A percentile compares a stretch with the other conserved stretches of the same genome.
Conservation (phyloP, 1,139 yeast species). For the Candida pseudoviswanathii region DNA sequence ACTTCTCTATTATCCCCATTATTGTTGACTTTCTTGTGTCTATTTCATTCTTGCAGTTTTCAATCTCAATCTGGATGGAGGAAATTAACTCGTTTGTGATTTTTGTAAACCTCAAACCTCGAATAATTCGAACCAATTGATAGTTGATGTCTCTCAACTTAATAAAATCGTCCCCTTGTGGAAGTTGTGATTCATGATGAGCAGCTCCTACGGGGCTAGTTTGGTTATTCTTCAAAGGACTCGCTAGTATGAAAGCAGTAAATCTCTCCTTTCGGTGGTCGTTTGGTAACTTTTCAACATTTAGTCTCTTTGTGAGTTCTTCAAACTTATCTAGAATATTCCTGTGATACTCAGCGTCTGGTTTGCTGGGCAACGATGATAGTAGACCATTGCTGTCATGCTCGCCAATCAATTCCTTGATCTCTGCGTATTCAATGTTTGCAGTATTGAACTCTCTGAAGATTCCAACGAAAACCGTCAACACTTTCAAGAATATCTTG, state of each 20-base stretch:
- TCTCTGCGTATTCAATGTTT: slow-evolving; percentile 29
- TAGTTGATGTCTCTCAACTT: slow-evolving; percentile 39
- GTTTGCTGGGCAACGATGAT: slow-evolving; percentile 27
- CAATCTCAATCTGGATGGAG: slow-evolving; percentile 28
- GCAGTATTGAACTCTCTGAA: slow-evolving; percentile 35
- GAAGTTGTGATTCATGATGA: not conserved
- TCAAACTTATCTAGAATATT: slow-evolving; percentile 37
- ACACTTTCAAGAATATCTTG: slow-evolving; percentile 35
- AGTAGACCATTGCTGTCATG: slow-evolving; percentile 4
- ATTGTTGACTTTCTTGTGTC: slow-evolving; percentile 27
- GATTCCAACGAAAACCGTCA: slow-evolving; percentile 33
- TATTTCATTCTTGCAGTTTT: slow-evolving; percentile 28
- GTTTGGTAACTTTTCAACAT: slow-evolving; percentile 15
- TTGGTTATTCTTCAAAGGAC: slow-evolving; percentile 34
- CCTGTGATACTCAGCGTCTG: slow-evolving; percentile 35
- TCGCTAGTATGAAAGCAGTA: slow-evolving; percentile 37
- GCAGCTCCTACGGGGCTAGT: slow-evolving; percentile 3
- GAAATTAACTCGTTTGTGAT: slow-evolving; percentile 34
- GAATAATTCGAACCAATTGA: slow-evolving; percentile 36
- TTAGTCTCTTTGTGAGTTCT: slow-evolving; percentile 23
- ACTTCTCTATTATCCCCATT: slow-evolving; percentile 24
- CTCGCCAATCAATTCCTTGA: slow-evolving; percentile 33
- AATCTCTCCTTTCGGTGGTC: slow-evolving; percentile 18
- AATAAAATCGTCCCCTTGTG: slow-evolving; percentile 3
- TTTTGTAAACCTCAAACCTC: slow-evolving; percentile 40